phyloP scores from a whole-genome alignment of 2,329 filamentous ascomycete species.

The Fusarium sp. region DNA sequence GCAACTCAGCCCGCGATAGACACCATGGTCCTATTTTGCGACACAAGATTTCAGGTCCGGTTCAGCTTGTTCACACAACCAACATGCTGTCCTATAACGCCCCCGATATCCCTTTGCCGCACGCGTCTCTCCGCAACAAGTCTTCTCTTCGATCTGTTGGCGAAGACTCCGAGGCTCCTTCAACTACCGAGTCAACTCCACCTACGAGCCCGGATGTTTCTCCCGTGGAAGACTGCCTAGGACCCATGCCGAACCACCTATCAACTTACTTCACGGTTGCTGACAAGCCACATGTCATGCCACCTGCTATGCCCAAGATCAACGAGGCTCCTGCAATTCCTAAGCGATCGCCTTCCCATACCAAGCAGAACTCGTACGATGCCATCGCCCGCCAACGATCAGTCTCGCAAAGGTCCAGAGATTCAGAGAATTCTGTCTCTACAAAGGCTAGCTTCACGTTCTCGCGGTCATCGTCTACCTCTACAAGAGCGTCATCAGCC shows the following conservation, averaged over 20 bases:
- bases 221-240: conserved; percentile 65
- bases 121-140: conserved; percentile 58
- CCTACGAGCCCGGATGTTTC: conserved; percentile 77
- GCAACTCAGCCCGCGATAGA: conserved; percentile 61
- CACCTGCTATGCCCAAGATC: conserved; percentile 52
- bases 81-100: conserved; percentile 97
- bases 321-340: conserved; percentile 71
- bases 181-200: conserved; percentile 67
- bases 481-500: conserved; percentile 63
- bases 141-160: conserved; percentile 64
- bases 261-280: conserved; percentile 74
- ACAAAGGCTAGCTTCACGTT: conserved; percentile 69
- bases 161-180: conserved; percentile 77
- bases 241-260: conserved; percentile 73
- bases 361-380: conserved; percentile 84
- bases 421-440: conserved; percentile 65
- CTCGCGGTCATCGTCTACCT: conserved; percentile 69
- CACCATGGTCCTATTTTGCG: conserved; percentile 60
- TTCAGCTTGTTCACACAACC: conserved; percentile 91
- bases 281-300: conserved; percentile 56
- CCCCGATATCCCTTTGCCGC: conserved; percentile 79
- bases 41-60: conserved; percentile 85
- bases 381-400: conserved; percentile 76
- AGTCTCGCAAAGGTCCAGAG: conserved; percentile 68
- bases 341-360: conserved; percentile 84